Percentiles rank a stretch among this genome's conserved stretches.
phyloP scores from a whole-genome alignment of 2,329 filamentous ascomycete genomes.

The Leptodontidium sp. region DNA sequence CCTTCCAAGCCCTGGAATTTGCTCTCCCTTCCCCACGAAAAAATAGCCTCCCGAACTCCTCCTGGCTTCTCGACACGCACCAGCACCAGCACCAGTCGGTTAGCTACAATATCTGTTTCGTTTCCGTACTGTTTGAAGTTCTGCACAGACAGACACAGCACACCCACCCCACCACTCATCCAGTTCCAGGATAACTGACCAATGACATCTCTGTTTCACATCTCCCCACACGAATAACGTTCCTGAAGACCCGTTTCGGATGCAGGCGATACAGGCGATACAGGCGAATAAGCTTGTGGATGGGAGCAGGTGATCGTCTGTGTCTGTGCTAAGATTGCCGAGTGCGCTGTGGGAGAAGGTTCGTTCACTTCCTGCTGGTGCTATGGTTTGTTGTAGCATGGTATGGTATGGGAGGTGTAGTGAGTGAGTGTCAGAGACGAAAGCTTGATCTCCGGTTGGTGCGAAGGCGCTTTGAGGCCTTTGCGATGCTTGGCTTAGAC shows the following conservation, averaged over 20 bases:
- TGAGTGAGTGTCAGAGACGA: background rate
- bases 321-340: background rate
- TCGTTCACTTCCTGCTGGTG: too few species aligned
- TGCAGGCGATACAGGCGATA: background rate
- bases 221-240: constrained; percentile 4
- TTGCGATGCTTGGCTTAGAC: background rate
- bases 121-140: constrained; percentile 23
- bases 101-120: background rate
- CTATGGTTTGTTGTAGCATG: background rate
- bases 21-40: too few species aligned
- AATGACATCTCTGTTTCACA: constrained; percentile 15
- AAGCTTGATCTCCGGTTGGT: background rate
- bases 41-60: too few species aligned
- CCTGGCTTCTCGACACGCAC: too few species aligned
- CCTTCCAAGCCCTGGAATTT: too few species aligned
- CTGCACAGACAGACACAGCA: constrained; percentile 11
- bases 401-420: background rate
- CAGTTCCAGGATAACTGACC: background rate
- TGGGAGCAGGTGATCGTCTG: background rate
- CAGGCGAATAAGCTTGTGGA: constrained; percentile 1
- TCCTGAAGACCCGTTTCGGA: constrained; percentile 3
- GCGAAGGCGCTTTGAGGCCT: background rate
- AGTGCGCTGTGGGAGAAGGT: background rate
- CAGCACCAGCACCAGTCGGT: too few species aligned
- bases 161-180: background rate